Evolutionary conservation across 129 eudicot species (phyloP), one percentile per base, ranked within the genome.

Genomic region (Flaveria sonorensis): DNA sequence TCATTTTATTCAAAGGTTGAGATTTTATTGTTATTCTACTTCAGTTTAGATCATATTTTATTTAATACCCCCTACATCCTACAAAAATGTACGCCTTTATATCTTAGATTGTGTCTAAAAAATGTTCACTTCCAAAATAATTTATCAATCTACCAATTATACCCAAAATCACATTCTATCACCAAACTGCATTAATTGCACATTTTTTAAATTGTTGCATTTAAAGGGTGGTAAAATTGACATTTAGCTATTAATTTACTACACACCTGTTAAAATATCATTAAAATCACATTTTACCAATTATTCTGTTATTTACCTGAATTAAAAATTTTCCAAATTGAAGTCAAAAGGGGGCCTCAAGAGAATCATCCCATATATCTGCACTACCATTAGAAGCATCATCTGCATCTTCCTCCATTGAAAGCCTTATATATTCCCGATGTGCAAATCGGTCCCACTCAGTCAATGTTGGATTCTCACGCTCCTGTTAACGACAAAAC

Each of bases 321-420:
- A 83, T 59, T 63, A 73, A 77, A 62, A 61, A 67, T 79, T 46
- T 59, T 62, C 55, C 46, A 16, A 64, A 57, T 12, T 45, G 60
- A 70, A 66, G 68, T 84, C 79, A 88, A 65, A 88, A 88, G 19
- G 98, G 98, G 43, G 97, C 98, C 84, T 94, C 98, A 72, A 91
- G 92, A 72, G 98, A 89, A 86, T 94, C 97, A 77, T 93, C 98
- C 98, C 98, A 93, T 72, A 90, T 93, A 83, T 93, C 97, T 59
- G 92, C 97, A 86, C 97, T 93, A 71, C 98, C 98, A 77, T 93
- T 93, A 21, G 98, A 91, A 68, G 89, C 92, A 87, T 92, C 96
- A 81, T 90, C 98, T 48, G 88, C 98, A 80, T 94, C 98, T 83
- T 94, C 98, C 81, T 94, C 98, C 98, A 94, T 94, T 18, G 98